Base-by-base conservation (phyloP, 108 stramenopile species). In the Nitzschia sp. region DNA sequence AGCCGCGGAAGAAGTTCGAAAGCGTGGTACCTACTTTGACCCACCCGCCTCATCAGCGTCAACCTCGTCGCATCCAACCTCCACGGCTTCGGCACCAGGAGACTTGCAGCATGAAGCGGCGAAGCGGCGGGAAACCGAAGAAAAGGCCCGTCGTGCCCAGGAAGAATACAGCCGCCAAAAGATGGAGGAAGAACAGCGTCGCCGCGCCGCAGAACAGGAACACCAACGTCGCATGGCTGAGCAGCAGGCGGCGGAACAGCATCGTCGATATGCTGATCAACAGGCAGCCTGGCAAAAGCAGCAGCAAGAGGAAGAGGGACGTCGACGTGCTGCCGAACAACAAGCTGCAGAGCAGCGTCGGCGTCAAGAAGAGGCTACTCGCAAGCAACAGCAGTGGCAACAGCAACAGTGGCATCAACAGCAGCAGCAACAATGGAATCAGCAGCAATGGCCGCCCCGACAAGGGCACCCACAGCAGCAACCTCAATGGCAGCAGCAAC, bases 311-410 rank as follows among this genome's bases (percentile, higher is more conserved):
- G 86, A 81, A 21, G 80, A 83, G 34, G 78, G 82, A 38, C 66
- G 66, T 15, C 41, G 69, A 27, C 74, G 70, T 15, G 45, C 68
- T 45, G 84, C 82, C 21, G 86, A 88, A 41, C 73, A 79, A 27
- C 83, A 91, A 64, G 85, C 85, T 3, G 80, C 78, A 44, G 77
- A 64, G 36, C 66, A 72, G 47, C 66, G 71, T 25, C 54, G 68
- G 15, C 78, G 64, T 8, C 81, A 76, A 44, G 76, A 75, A 36
- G 81, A 82, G 78, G 85, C 77, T 2, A n/a, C 71, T 34, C 72
- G 73, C 41, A 53, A 81, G 50, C 78, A 75, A 58, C 63, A 64
- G n/a, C 63, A 48, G 11, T 64, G 47, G 48, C 63, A 64, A 21
- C 63, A 64, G 5, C 63, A 64, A 1, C 66, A 66, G 35, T 26